A percentile compares a stretch with the other conserved stretches of the same genome.
These are phyloP conservation scores for Ascomycota sp. DNA, from an alignment of 2,329 filamentous ascomycete species.

Conservation along the genomic window DNA sequence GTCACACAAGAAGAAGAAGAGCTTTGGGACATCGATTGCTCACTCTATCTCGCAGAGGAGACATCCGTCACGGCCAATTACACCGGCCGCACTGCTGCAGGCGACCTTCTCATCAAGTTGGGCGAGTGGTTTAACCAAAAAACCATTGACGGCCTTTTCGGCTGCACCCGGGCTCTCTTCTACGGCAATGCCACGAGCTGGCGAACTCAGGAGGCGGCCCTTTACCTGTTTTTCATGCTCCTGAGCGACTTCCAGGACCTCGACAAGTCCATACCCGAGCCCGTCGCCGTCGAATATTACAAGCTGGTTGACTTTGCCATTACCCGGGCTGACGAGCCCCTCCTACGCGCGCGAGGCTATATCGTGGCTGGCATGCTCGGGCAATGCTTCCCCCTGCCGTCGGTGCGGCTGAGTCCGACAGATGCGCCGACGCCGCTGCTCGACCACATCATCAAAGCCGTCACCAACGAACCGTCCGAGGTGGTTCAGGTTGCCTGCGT, in stretches of 20 bases:
- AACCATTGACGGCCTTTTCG: constrained; percentile 59
- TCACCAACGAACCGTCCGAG: constrained; percentile 58
- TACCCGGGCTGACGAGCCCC: constrained; percentile 44
- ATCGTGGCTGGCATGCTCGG: constrained; percentile 67
- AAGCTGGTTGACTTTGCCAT: constrained; percentile 65
- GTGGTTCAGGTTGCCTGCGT: constrained; percentile 86
- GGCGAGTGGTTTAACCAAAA: constrained; percentile 70
- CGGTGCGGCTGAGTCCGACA: constrained; percentile 9
- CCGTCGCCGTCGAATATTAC: constrained; percentile 53
- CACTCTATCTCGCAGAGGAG: constrained; percentile 86
- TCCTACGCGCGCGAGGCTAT: constrained; percentile 73
- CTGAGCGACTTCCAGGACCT: constrained; percentile 68
- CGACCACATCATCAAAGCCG: constrained; percentile 53
- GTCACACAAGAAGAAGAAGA: constrained; percentile 87
- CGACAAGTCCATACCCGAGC: constrained; percentile 46
- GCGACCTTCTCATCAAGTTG: constrained; percentile 79
- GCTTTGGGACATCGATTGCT: constrained; percentile 91
- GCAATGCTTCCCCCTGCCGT: constrained; percentile 43
- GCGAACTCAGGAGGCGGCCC: constrained; percentile 54
- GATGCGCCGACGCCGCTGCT: constrained; percentile 25
- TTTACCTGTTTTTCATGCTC: constrained; percentile 73
- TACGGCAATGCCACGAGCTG: constrained; percentile 27
- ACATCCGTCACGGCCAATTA: constrained; percentile 91
- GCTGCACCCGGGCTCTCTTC: constrained; percentile 58
- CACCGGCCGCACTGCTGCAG: constrained; percentile 79